Base-by-base conservation (phyloP, 148 eudicot species). In the Persicaria maculosa region DNA sequence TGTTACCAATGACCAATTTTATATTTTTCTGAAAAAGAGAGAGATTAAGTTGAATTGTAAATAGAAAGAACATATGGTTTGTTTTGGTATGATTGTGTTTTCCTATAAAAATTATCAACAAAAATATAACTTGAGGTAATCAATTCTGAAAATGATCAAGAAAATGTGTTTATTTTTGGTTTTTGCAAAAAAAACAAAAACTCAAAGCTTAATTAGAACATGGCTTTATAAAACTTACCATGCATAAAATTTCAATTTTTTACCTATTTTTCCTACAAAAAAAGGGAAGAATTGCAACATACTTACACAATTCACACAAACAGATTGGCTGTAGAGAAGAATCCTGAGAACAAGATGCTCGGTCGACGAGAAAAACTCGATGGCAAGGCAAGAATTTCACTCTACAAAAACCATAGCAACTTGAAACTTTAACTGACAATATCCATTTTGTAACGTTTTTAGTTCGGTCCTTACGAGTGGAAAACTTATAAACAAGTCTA, bases 401-500 rank as follows among this genome's bases (percentile, higher is more conserved):
- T 15, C 70, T 11, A 15, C 8, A 40, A 14, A 47, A 40, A 8
- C 36, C 19, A 65, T 40, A 65, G 15, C 6, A 36, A 6, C 16
- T 65, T 20, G 43, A 65, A 40, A 40, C 9, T 36, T 65, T 10
- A 25, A 31, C 25, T 10, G 22, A 59, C 65, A 62, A 0, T 44
- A 43, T 19, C 20, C 72, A 12, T 1, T 14, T 71, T 70, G 12
- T 17, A 10, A 65, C 64, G 25, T 59, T 8, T 81, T 59, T 65
- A 96, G 99, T 86, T 88, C 83, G 97, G 97, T 14, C 90, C 97
- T 76, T 96, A 90, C 68, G 45, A 74, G 12, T 96, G 99, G 99
- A 96, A 90, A 84, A 92, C 97, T 17, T 92, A 96, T 88, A 74
- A 81, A 80, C 81, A 92, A 79, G 97, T 88, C n/a, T 83, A 86